Conservation (phyloP, 139 green algal genomes). For the Limnomonas spitsbergensis region DNA sequence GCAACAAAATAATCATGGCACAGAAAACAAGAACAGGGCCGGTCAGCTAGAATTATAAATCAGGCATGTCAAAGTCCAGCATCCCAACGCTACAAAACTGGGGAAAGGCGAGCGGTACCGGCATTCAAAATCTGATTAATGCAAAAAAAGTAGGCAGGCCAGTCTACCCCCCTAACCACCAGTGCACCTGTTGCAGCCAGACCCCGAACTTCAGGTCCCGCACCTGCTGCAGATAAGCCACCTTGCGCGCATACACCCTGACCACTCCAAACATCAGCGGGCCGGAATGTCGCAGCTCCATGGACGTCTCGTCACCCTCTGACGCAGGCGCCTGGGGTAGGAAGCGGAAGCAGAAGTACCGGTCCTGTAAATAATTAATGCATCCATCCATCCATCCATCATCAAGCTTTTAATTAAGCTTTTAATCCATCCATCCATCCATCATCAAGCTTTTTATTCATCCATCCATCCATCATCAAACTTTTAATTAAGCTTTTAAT, state of each 20-base stretch:
- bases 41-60: too few species aligned
- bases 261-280: conserved; percentile 95
- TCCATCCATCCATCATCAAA: too few species aligned
- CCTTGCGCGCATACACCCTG: conserved; percentile 85
- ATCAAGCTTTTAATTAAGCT: too few species aligned
- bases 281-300: conserved; percentile 88
- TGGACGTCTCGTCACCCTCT: conserved; percentile 62
- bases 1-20: too few species aligned
- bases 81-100: too few species aligned
- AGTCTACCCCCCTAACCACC: background rate
- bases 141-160: background rate
- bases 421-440: too few species aligned
- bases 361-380: background rate
- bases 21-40: too few species aligned
- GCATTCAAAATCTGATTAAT: background rate
- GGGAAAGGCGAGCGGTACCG: too few species aligned
- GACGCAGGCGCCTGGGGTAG: background rate
- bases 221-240: conserved; percentile 32
- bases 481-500: too few species aligned
- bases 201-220: background rate
- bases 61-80: background rate
- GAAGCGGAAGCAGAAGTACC: background rate
- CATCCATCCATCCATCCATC: too few species aligned
- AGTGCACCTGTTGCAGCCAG: background rate
- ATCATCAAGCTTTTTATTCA: too few species aligned